These are phyloP conservation scores for Aechmea fasciata DNA, from an alignment of 176 grass and related monocot species.

Conservation along the genomic window DNA sequence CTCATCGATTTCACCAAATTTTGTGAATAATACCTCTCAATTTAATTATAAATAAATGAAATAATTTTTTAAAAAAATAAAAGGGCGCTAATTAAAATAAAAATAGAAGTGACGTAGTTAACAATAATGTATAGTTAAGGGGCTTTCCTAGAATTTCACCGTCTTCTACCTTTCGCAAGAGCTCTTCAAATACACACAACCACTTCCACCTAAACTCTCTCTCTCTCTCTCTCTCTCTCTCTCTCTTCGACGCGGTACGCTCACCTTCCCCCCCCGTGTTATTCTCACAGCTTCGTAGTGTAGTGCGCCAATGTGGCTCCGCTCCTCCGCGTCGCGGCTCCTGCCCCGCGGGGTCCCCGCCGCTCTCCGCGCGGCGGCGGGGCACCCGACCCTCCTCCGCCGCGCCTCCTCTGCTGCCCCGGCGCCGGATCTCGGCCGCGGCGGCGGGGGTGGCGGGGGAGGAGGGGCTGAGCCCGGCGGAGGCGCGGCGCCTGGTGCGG, in stretches of 20 bases:
- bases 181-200: not conserved
- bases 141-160: not conserved
- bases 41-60: not conserved
- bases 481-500: constrained; percentile 72
- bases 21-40: too few species aligned
- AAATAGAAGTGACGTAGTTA: not conserved
- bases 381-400: constrained; percentile 4
- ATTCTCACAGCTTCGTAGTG: not conserved
- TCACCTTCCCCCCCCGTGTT: not conserved
- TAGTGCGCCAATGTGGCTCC: constrained; percentile 38
- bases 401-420: constrained; percentile 27
- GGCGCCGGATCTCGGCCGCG: not conserved
- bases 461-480: constrained; percentile 46
- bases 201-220: constrained; percentile 12
- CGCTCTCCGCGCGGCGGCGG: not conserved
- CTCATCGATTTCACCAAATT: too few species aligned
- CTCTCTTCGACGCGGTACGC: not conserved
- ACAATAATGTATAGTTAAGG: too few species aligned
- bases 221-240: constrained; percentile 16
- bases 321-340: constrained; percentile 16
- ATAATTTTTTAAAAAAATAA: constrained; percentile 17
- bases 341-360: constrained; percentile 7
- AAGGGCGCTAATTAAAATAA: not conserved
- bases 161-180: not conserved
- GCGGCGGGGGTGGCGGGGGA: not conserved